Evolutionary conservation across 768 basidiomycete genomes (phyloP).

Genomic region (Podaxis sp.): DNA sequence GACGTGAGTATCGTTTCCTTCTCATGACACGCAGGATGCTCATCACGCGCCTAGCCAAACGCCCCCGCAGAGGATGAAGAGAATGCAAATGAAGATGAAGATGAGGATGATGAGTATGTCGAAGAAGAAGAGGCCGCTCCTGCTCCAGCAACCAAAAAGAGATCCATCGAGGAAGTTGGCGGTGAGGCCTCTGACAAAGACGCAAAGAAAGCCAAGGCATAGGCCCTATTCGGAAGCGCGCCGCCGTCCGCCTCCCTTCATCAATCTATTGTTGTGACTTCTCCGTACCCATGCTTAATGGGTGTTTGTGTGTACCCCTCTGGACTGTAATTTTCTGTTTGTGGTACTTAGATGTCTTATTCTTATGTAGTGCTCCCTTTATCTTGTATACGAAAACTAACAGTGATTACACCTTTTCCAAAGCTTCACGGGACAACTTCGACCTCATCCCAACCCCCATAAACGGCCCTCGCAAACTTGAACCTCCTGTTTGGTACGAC

Average conservation of each 20-base stretch:
- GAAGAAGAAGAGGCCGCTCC: background rate
- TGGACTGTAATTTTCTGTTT: slow-evolving; percentile 2
- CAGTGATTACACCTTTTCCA: background rate
- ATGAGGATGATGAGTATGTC: slow-evolving; percentile 6
- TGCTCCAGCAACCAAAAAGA: background rate
- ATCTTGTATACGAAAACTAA: background rate
- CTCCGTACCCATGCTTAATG: background rate
- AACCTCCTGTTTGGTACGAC: slow-evolving; percentile 55
- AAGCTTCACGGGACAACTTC: slow-evolving; percentile 57
- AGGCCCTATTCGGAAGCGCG: slow-evolving; percentile 6
- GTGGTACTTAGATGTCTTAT: slow-evolving; percentile 9
- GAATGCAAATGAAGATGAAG: slow-evolving; percentile 2
- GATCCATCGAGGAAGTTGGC: slow-evolving; percentile 7
- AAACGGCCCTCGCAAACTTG: slow-evolving; percentile 28
- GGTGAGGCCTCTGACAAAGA: slow-evolving; percentile 12
- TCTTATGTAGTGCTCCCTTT: slow-evolving; percentile 7
- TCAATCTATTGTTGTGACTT: background rate
- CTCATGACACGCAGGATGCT: background rate
- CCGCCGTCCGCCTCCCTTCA: background rate
- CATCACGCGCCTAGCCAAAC: slow-evolving; percentile 6
- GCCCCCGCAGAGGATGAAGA: background rate
- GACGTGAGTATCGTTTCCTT: background rate
- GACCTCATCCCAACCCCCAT: slow-evolving; percentile 55
- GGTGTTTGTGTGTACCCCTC: slow-evolving; percentile 8
- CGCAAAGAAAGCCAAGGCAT: slow-evolving; percentile 14